Percentiles rank a stretch among this genome's conserved stretches.
phyloP scores from a whole-genome alignment of 345 rosid genomes.

The Brassica rapa region DNA sequence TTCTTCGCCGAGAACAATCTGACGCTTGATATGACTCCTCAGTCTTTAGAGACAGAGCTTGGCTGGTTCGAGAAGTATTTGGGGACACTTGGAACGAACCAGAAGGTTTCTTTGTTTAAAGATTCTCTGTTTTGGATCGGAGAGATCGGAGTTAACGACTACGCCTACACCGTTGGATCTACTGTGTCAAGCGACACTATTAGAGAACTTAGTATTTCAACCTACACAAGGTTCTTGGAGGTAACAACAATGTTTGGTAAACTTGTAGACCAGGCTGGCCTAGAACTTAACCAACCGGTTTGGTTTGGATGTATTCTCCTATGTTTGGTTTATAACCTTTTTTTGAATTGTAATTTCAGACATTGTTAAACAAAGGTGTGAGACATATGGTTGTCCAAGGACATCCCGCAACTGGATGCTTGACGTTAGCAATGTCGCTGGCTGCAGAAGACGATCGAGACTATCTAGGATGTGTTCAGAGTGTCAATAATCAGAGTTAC shows the following conservation, averaged over 20 bases:
- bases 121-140: conserved; percentile 90
- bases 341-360: conserved; percentile 43
- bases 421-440: conserved; percentile 64
- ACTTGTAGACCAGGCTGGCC: neutral
- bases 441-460: conserved; percentile 67
- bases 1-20: conserved; percentile 81
- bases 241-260: conserved; percentile 40
- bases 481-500: conserved; percentile 56
- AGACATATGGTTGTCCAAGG: conserved; percentile 77
- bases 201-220: conserved; percentile 48
- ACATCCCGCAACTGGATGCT: conserved; percentile 76
- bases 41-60: conserved; percentile 73
- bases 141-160: conserved; percentile 91
- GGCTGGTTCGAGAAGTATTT: conserved; percentile 62
- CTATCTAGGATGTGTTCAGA: conserved; percentile 71
- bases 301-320: neutral
- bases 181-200: conserved; percentile 53
- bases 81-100: conserved; percentile 47
- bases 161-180: conserved; percentile 72
- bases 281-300: conserved; percentile 9
- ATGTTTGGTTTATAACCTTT: neutral
- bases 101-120: conserved; percentile 46
- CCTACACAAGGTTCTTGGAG: conserved; percentile 54
- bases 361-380: conserved; percentile 68
- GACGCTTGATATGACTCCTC: conserved; percentile 63